phyloP scores from a whole-genome alignment of 768 basidiomycete genomes.

The Mycena chlorophos region DNA sequence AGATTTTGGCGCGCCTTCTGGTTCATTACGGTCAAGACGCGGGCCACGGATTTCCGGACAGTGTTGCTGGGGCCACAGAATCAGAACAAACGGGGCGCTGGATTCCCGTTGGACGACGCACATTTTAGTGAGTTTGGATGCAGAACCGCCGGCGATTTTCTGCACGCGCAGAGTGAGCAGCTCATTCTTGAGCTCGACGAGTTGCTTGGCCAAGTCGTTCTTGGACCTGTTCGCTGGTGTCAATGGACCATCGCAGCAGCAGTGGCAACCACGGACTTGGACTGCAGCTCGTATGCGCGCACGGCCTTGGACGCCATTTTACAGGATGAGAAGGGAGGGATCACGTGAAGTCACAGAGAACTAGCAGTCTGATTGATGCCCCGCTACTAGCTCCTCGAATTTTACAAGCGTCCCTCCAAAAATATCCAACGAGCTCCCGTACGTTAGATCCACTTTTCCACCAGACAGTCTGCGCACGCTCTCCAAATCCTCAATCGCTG shows the following conservation, averaged over 20 bases:
- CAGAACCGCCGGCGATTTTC: constrained; percentile 95
- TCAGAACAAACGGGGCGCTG: background rate
- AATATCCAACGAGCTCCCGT: constrained; percentile 54
- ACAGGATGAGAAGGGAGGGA: constrained; percentile 26
- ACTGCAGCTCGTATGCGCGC: constrained; percentile 94
- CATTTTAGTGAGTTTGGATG: constrained; percentile 97
- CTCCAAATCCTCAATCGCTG: constrained; percentile 79
- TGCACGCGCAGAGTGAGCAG: constrained; percentile 92
- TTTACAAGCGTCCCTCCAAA: constrained; percentile 56
- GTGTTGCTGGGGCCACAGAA: constrained; percentile 68
- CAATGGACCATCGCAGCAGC: constrained; percentile 13
- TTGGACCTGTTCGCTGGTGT: constrained; percentile 66
- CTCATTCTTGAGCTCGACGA: constrained; percentile 93
- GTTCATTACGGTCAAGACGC: constrained; percentile 98
- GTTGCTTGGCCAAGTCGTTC: constrained; percentile 94
- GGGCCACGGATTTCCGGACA: constrained; percentile 98
- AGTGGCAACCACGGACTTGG: constrained; percentile 63
- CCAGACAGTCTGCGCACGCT: constrained; percentile 76
- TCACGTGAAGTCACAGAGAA: background rate
- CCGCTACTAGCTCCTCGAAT: constrained; percentile 50
- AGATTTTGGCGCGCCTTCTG: constrained; percentile 96
- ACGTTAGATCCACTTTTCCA: constrained; percentile 68
- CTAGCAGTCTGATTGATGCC: constrained; percentile 21
- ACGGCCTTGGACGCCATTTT: constrained; percentile 91
- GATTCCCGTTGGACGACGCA: constrained; percentile 45